A percentile compares a stretch with the other conserved stretches of the same genome.
Conservation (phyloP, 2,329 filamentous ascomycete species). For the Fusarium staphyleae region DNA sequence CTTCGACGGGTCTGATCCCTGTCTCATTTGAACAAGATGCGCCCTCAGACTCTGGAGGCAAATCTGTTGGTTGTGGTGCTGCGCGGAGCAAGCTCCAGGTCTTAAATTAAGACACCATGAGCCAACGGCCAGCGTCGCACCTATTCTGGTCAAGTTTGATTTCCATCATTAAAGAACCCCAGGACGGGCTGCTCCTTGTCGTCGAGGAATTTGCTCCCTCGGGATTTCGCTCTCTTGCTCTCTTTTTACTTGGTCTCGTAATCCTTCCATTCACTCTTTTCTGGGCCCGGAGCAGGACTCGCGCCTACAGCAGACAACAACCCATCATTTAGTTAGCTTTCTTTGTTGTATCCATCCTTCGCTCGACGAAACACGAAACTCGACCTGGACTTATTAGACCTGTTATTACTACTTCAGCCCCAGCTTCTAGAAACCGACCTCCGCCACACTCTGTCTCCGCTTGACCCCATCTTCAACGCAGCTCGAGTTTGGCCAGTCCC, state of each 20-base stretch:
- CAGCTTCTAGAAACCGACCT: constrained; percentile 17
- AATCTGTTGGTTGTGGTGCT: constrained; percentile 30
- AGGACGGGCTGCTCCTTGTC: constrained; percentile 19
- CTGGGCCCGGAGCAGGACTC: constrained; percentile 35
- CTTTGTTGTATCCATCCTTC: background rate
- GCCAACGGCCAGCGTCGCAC: constrained; percentile 31
- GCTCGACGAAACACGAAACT: background rate
- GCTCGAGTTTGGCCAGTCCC: background rate
- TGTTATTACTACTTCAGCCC: constrained; percentile 9
- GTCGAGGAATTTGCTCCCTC: constrained; percentile 27
- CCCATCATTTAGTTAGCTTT: constrained; percentile 10
- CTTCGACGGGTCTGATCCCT: constrained; percentile 32
- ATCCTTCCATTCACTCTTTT: constrained; percentile 16
- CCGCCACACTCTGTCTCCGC: constrained; percentile 16
- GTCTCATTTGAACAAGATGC: constrained; percentile 38
- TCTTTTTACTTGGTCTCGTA: background rate
- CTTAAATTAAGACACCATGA: constrained; percentile 38
- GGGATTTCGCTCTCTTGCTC: constrained; percentile 14
- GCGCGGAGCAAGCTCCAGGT: constrained; percentile 24
- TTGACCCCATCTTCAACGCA: background rate
- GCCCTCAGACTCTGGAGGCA: constrained; percentile 30
- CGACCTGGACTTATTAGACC: constrained; percentile 2
- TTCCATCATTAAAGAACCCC: constrained; percentile 27
- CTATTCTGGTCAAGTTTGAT: constrained; percentile 10
- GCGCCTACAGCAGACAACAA: constrained; percentile 20